Evolutionary conservation across 2,329 filamentous ascomycete species (phyloP).

Genomic region (Malbranchea zuffiana): DNA sequence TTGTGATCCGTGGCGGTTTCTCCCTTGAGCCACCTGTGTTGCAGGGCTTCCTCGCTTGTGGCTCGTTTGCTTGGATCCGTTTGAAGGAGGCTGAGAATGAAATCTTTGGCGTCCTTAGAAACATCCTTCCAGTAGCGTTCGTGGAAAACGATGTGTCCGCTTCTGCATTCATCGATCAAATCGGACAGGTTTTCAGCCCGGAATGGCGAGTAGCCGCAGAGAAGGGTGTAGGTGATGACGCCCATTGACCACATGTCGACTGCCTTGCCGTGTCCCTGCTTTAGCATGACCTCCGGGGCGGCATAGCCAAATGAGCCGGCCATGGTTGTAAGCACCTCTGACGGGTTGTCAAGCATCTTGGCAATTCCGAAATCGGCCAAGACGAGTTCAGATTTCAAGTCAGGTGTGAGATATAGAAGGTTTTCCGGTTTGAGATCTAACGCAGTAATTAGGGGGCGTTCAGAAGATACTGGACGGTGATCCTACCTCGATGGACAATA

Average conservation of each 20-base stretch:
- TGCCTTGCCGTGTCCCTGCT: constrained; percentile 92
- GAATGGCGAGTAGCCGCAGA: constrained; percentile 97
- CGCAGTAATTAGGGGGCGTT: constrained; percentile 6
- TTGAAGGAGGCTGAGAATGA: constrained; percentile 73
- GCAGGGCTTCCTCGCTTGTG: constrained; percentile 67
- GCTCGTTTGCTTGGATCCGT: constrained; percentile 65
- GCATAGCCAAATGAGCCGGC: constrained; percentile 97
- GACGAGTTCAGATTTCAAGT: constrained; percentile 70
- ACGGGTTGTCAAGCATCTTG: constrained; percentile 86
- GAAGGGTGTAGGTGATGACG: constrained; percentile 94
- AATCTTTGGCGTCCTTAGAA: constrained; percentile 87
- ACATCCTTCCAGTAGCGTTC: constrained; percentile 98
- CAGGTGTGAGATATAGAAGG: constrained; percentile 77
- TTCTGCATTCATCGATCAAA: constrained; percentile 86
- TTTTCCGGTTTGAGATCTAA: constrained; percentile 96
- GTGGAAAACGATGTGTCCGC: constrained; percentile 79
- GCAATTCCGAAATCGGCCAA: constrained; percentile 97
- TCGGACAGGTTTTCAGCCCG: constrained; percentile 87
- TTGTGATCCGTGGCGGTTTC: constrained; percentile 91
- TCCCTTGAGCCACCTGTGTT: constrained; percentile 81
- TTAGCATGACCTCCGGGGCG: constrained; percentile 95
- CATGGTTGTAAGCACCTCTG: constrained; percentile 94
- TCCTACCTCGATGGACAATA: constrained; percentile 81
- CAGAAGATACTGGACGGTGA: background rate
- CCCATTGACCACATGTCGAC: constrained; percentile 99